Evolutionary conservation across 1,284 basidiomycete species (phyloP).

Genomic region (Dichomitus squalens): DNA sequence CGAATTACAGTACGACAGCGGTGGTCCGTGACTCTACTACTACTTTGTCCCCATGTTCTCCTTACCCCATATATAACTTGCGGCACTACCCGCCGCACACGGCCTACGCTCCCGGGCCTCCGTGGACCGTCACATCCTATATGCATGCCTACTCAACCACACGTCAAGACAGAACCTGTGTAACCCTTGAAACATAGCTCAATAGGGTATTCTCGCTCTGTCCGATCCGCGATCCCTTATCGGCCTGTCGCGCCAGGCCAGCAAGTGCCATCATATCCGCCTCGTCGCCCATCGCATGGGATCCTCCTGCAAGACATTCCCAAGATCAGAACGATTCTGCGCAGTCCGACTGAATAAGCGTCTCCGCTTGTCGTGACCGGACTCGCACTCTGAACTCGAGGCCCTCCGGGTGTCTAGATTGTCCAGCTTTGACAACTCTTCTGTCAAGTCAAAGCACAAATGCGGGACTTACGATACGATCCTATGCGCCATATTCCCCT

Average conservation of each 20-base stretch:
- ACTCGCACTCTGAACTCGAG: too few species aligned
- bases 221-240: slow-evolving; percentile 61
- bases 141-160: slow-evolving; percentile 36
- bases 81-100: slow-evolving; percentile 41
- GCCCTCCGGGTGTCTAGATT: too few species aligned
- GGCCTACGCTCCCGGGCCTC: slow-evolving; percentile 39
- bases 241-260: slow-evolving; percentile 50
- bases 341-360: too few species aligned
- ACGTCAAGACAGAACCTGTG: slow-evolving; percentile 69
- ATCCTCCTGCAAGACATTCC: slow-evolving; percentile 25
- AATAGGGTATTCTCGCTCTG: slow-evolving; percentile 61
- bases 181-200: slow-evolving; percentile 39
- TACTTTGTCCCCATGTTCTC: too few species aligned
- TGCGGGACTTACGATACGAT: too few species aligned
- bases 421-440: too few species aligned
- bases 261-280: slow-evolving; percentile 24
- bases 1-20: too few species aligned
- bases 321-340: too few species aligned
- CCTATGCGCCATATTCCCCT: too few species aligned
- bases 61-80: slow-evolving; percentile 28
- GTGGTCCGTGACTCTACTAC: too few species aligned
- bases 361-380: too few species aligned
- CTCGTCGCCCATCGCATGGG: slow-evolving; percentile 31
- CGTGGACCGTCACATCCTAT: slow-evolving; percentile 40
- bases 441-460: too few species aligned